These are phyloP conservation scores for Salvia sclarea DNA, from an alignment of 305 asterid genomes.

Conservation along the genomic window DNA sequence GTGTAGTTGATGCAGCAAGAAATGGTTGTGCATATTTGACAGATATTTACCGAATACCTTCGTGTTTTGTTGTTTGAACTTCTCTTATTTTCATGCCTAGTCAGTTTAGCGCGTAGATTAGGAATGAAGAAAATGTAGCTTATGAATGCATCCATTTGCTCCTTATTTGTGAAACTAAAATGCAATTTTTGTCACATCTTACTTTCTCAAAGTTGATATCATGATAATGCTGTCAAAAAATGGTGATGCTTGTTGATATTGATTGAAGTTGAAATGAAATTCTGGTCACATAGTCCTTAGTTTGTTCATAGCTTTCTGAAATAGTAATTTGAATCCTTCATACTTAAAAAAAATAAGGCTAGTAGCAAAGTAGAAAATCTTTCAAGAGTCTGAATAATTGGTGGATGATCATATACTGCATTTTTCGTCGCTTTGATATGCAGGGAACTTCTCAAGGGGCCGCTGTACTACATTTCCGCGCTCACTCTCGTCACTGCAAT, in stretches of 20 bases:
- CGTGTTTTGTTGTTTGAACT: neutral
- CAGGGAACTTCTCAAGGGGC: conserved; percentile 63
- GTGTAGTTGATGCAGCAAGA: no score
- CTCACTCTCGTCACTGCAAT: conserved; percentile 43
- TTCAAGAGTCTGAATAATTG: no score
- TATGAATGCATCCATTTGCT: neutral
- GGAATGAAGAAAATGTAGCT: neutral
- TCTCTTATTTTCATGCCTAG: neutral
- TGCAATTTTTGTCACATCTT: neutral
- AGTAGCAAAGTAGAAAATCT: no score
- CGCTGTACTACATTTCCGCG: conserved; percentile 43
- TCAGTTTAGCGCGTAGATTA: neutral
- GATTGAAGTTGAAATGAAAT: no score
- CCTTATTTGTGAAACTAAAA: neutral
- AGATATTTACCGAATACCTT: no score
- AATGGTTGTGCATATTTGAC: no score
- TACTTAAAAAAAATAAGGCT: no score
- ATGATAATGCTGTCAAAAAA: neutral
- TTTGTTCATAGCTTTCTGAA: no score
- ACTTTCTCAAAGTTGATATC: neutral
- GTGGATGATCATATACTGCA: neutral
- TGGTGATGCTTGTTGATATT: no score
- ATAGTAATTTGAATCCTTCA: no score
- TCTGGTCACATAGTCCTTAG: no score
- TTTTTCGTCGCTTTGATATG: conserved; percentile 22